phyloP scores from a whole-genome alignment of 139 green algal species.

The Chlamydomonas sp. region DNA sequence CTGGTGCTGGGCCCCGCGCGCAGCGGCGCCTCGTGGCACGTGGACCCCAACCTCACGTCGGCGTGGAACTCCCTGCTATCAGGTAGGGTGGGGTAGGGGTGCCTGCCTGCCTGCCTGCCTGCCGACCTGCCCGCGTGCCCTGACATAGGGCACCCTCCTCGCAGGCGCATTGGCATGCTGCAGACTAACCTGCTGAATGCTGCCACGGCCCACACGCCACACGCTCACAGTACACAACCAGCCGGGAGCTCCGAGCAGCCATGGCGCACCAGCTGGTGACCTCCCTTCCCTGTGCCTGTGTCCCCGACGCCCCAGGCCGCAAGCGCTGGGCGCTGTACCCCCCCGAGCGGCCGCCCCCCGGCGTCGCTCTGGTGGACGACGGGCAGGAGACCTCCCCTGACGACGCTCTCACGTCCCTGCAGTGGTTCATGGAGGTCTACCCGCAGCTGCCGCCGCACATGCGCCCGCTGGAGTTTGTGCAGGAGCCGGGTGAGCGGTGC shows the following conservation, averaged over 20 bases:
- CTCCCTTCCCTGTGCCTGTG: neutral
- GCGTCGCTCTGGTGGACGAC: slow-evolving; percentile 22
- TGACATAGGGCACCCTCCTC: no score
- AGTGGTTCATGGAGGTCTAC: slow-evolving; percentile 63
- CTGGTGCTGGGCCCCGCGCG: slow-evolving; percentile 88
- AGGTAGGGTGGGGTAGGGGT: slow-evolving; percentile 41
- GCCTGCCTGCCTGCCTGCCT: no score
- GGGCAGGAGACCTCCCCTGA: slow-evolving; percentile 24
- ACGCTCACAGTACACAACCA: neutral
- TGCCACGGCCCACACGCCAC: neutral
- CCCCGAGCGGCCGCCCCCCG: slow-evolving; percentile 43
- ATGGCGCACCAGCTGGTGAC: no score
- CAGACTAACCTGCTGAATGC: no score
- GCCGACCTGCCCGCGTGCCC: no score
- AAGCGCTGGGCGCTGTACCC: slow-evolving; percentile 69
- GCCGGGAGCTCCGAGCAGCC: no score
- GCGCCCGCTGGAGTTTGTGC: slow-evolving; percentile 53
- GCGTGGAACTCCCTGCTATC: slow-evolving; percentile 95
- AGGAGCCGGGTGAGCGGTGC: slow-evolving; percentile 32
- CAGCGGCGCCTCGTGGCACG: slow-evolving; percentile 77
- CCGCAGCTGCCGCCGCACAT: slow-evolving; percentile 31
- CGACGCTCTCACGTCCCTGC: slow-evolving; percentile 39
- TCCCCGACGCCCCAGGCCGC: slow-evolving; percentile 26
- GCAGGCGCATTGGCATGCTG: no score
- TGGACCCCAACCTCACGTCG: slow-evolving; percentile 89